Conservation (phyloP, 2,329 filamentous ascomycete species). For the Fusarium austroafricanum region DNA sequence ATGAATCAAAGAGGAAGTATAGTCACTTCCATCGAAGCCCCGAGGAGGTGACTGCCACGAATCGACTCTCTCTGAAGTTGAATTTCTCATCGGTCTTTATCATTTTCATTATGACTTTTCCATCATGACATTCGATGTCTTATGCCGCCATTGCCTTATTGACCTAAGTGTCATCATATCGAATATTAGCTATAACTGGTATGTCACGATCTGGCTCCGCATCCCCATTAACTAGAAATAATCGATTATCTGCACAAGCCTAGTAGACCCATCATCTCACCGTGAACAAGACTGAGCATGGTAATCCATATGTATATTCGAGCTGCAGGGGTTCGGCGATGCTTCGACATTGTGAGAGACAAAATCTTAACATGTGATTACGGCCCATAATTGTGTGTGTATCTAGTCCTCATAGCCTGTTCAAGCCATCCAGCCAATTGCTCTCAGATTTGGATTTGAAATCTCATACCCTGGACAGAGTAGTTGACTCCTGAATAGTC, state of each 20-base stretch:
- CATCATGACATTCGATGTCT: not conserved
- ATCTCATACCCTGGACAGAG: not conserved
- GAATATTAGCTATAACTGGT: not conserved
- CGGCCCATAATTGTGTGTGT: not conserved
- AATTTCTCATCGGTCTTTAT: not conserved
- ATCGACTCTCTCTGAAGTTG: not conserved
- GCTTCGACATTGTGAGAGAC: not conserved
- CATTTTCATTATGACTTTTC: not conserved
- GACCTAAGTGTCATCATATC: not conserved
- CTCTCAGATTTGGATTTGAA: not conserved
- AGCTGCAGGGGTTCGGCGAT: too few relatives aligned
- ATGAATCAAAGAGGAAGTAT: not conserved
- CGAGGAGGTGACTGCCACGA: too few relatives aligned
- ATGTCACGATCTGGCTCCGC: too few relatives aligned
- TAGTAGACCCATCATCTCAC: too few relatives aligned
- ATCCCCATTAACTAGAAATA: too few relatives aligned
- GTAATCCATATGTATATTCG: too few relatives aligned
- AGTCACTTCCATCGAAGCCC: not conserved
- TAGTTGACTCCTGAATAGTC: not conserved
- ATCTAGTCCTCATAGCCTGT: not conserved
- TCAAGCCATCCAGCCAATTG: not conserved
- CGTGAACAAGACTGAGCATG: too few relatives aligned
- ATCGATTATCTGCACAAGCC: too few relatives aligned
- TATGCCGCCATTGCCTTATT: not conserved
- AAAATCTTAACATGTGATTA: not conserved